Base-by-base conservation (phyloP, 225 moss, liverwort and hornwort species). In the Anthoceros angustus region DNA sequence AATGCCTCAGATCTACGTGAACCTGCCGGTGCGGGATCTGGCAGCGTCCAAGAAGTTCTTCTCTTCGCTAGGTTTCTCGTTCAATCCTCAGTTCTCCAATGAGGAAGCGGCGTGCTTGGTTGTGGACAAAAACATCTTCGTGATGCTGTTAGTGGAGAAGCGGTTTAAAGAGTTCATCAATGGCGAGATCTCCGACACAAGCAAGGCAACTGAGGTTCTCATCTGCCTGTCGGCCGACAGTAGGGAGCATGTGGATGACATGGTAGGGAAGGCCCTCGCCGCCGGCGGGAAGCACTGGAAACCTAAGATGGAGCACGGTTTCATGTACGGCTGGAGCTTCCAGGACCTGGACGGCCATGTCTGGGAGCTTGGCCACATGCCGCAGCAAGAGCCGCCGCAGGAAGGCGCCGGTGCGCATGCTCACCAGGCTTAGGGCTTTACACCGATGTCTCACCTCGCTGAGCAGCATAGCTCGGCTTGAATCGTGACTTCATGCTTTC, bases 251-350 rank as follows among this genome's bases (percentile, higher is more conserved):
- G 55, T 55, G 55, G 55, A 55, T 12, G 55, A 55, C n/a, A 18
- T 55, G 55, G 55, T 55, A 23, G n/a, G 23, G 23, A 23, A 18
- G 18, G 55, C 55, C n/a, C 55, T 55, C n/a, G 55, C 55, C 7
- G 55, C n/a, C 8, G 55, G 55, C 55, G 55, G 55, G 55, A 18
- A 18, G 16, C 55, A 18, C 23, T 18, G n/a, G 7, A 55, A 55
- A 18, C n/a, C 18, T 6, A 55, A 18, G 10, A 20, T 18, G 18
- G 55, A 55, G n/a, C 23, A 18, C 14, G 55, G 55, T 23, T 55
- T 55, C 55, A 55, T 55, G 55, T 55, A 55, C 55, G 55, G 55
- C n/a, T 18, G 55, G n/a, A 55, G 55, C 55, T 55, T 55, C 14
- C 55, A 55, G 8, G 55, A 55, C 55, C 18, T 23, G n/a, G 55